phyloP scores from a whole-genome alignment of 495 filamentous ascomycete species.

The Penicillium chermesinum region DNA sequence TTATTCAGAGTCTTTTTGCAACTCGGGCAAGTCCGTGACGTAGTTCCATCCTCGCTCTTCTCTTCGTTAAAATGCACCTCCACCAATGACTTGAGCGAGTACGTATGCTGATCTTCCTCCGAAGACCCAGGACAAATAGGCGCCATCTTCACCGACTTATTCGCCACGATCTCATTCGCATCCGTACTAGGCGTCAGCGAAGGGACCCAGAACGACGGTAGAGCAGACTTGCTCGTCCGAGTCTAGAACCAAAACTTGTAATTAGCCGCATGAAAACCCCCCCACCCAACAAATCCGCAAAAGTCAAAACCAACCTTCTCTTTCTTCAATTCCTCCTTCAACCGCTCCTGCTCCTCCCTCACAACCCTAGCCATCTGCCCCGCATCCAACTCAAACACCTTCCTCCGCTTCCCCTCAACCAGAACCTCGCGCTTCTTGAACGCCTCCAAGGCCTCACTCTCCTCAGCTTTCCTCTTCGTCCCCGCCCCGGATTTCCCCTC shows the following conservation, averaged over 20 bases:
- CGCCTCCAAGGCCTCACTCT: slow-evolving; percentile 22
- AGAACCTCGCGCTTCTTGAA: slow-evolving; percentile 62
- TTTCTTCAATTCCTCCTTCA: slow-evolving; percentile 60
- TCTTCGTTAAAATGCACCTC: slow-evolving; percentile 78
- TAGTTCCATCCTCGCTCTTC: slow-evolving; percentile 45
- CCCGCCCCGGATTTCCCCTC: slow-evolving; percentile 19
- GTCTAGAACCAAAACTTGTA: neutral
- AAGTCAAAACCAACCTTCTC: slow-evolving; percentile 57
- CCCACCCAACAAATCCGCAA: neutral
- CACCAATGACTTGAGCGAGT: slow-evolving; percentile 78
- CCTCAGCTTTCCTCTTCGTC: slow-evolving; percentile 29
- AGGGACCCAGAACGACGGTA: slow-evolving; percentile 94
- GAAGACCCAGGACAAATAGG: slow-evolving; percentile 78
- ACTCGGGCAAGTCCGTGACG: slow-evolving; percentile 70
- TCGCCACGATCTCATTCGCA: slow-evolving; percentile 40
- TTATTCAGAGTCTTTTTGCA: slow-evolving; percentile 85
- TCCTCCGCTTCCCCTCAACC: slow-evolving; percentile 47
- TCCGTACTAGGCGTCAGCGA: slow-evolving; percentile 67
- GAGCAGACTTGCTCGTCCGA: slow-evolving; percentile 59
- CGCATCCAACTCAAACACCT: slow-evolving; percentile 71
- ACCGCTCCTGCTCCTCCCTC: slow-evolving; percentile 61
- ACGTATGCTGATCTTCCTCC: slow-evolving; percentile 63
- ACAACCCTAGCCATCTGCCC: slow-evolving; percentile 71
- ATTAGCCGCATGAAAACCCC: neutral
- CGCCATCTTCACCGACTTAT: slow-evolving; percentile 60